Percentiles rank a stretch among this genome's conserved stretches.
These are phyloP conservation scores for Coccomyxa sp. DNA, from an alignment of 139 green algal genomes.

Conservation along the genomic window DNA sequence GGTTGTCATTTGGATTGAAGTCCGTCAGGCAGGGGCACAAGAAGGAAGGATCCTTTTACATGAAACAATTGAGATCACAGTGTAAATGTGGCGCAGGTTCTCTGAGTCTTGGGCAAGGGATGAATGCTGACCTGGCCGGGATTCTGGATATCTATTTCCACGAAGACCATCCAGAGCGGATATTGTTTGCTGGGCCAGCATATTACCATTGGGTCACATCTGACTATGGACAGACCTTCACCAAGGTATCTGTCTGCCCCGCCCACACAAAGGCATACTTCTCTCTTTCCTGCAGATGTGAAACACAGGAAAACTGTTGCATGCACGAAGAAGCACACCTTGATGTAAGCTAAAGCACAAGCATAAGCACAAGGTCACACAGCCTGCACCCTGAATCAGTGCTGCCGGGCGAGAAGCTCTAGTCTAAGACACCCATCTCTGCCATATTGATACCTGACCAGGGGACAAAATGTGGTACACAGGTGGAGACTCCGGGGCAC, in stretches of 20 bases:
- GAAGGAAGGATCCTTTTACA: too few relatives aligned
- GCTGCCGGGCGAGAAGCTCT: too few relatives aligned
- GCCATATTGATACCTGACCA: background rate
- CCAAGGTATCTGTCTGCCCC: background rate
- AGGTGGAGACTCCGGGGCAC: constrained; percentile 18
- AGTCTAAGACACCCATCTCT: background rate
- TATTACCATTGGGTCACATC: constrained; percentile 29
- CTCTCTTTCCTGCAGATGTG: too few relatives aligned
- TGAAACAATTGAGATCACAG: too few relatives aligned
- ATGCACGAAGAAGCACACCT: background rate
- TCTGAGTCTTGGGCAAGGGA: background rate
- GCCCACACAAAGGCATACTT: too few relatives aligned
- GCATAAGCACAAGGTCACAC: background rate
- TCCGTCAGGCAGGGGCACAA: too few relatives aligned
- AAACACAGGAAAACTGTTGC: too few relatives aligned
- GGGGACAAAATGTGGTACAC: background rate
- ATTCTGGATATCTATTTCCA: constrained; percentile 34
- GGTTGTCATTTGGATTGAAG: too few relatives aligned
- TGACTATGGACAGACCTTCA: constrained; percentile 38
- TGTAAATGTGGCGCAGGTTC: background rate
- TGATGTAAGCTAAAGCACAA: background rate
- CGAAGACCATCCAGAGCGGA: constrained; percentile 14
- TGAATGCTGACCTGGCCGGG: constrained; percentile 13
- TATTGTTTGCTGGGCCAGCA: constrained; percentile 40
- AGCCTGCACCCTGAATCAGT: background rate